Conservation (phyloP, 1,284 basidiomycete genomes). For the Phylloporus sp. region DNA sequence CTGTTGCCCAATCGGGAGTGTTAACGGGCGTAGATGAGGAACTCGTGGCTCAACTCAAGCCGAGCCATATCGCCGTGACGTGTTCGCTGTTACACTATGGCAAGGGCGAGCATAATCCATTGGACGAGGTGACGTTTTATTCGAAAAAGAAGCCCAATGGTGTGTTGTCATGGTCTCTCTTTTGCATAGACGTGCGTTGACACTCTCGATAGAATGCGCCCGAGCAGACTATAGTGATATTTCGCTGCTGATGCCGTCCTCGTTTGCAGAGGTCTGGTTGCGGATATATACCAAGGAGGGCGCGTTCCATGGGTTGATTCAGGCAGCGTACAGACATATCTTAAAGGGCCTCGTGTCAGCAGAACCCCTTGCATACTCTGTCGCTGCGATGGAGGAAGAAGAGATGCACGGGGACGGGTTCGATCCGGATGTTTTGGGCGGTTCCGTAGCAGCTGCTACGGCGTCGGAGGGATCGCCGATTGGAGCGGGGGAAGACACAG, state of each 20-base stretch:
- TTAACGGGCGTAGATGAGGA: conserved; percentile 32
- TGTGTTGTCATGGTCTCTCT: conserved; percentile 28
- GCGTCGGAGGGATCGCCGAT: too few species aligned
- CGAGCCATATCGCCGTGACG: conserved; percentile 65
- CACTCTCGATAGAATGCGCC: conserved; percentile 42
- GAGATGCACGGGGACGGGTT: conserved; percentile 17
- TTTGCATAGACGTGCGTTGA: background rate
- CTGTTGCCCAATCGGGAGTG: conserved; percentile 21
- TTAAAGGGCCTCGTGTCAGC: conserved; percentile 39
- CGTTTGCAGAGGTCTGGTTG: conserved; percentile 66
- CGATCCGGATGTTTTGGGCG: conserved; percentile 9
- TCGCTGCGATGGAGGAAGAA: background rate
- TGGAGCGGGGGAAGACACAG: background rate
- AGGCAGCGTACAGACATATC: conserved; percentile 66
- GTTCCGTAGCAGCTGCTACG: too few species aligned
- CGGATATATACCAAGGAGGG: conserved; percentile 70
- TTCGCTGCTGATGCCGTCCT: conserved; percentile 61
- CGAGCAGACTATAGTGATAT: conserved; percentile 59
- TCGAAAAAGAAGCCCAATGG: conserved; percentile 65
- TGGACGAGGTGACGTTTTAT: conserved; percentile 73
- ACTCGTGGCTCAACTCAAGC: conserved; percentile 42
- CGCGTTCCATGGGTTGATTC: conserved; percentile 57
- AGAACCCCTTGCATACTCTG: background rate
- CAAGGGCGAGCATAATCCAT: conserved; percentile 69
- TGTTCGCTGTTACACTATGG: conserved; percentile 71